These are phyloP conservation scores for Pigoraptor vietnamica DNA, from an alignment of 78 protist genomes.

Conservation along the genomic window DNA sequence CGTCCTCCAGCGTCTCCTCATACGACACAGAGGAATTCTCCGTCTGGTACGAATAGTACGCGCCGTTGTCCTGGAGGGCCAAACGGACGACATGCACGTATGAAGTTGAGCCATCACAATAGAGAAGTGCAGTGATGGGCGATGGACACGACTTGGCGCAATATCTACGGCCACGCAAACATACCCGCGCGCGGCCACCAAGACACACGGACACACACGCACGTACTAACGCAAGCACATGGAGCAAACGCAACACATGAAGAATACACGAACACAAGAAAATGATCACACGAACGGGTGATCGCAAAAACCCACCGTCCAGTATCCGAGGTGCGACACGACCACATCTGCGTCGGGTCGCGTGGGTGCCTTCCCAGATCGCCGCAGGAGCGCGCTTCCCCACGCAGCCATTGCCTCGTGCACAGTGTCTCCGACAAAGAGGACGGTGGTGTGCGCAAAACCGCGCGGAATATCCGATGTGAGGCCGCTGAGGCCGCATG, in stretches of 20 bases:
- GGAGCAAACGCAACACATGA: neutral
- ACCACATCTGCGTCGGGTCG: neutral
- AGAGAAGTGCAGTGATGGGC: neutral
- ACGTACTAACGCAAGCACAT: neutral
- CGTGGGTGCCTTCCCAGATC: neutral
- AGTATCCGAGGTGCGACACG: neutral
- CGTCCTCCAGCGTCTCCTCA: neutral
- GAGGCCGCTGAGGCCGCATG: neutral
- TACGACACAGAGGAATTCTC: neutral
- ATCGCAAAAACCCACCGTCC: neutral
- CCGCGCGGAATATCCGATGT: neutral
- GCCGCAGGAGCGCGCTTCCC: neutral
- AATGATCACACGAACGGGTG: too few species aligned
- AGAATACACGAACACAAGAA: neutral
- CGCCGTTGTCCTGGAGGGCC: slow-evolving; percentile 5
- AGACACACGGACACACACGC: neutral
- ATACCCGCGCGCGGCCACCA: neutral
- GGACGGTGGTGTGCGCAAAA: neutral
- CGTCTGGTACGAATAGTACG: neutral
- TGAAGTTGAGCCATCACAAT: neutral
- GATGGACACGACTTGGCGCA: too few species aligned
- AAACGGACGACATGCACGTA: neutral
- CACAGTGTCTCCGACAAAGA: neutral
- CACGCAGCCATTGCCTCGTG: neutral
- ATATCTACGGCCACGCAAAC: neutral